Evolutionary conservation across 2,329 filamentous ascomycete genomes (phyloP).

Genomic region (Fusarium poae): DNA sequence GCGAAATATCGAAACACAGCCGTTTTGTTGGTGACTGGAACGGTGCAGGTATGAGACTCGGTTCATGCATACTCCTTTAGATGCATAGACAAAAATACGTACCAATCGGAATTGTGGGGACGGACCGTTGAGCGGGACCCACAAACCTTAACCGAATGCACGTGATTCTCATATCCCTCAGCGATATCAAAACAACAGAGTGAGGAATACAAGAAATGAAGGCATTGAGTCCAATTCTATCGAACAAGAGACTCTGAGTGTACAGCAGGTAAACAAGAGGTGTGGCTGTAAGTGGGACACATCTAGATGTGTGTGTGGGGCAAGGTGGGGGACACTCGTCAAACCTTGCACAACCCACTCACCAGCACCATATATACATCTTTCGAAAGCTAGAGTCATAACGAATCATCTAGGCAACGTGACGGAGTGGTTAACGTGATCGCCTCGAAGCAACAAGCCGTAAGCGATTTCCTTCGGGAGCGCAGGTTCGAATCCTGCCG

Average conservation of each 20-base stretch:
- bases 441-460: neutral
- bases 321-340: neutral
- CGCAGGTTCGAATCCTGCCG: slow-evolving; percentile 43
- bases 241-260: neutral
- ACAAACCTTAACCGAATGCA: neutral
- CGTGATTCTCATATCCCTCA: neutral
- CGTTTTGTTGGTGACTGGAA: neutral
- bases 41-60: neutral
- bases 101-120: neutral
- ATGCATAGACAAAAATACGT: neutral
- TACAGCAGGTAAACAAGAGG: neutral
- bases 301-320: neutral
- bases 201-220: neutral
- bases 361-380: accelerated
- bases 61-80: neutral
- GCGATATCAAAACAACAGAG: neutral
- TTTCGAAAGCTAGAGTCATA: neutral
- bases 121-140: neutral
- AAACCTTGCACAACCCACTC: neutral
- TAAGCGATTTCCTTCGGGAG: slow-evolving; percentile 30
- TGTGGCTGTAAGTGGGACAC: neutral
- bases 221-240: neutral
- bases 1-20: neutral
- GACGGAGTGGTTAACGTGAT: neutral
- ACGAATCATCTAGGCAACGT: neutral